Percentiles rank a stretch among this genome's conserved stretches.
Conservation (phyloP, 331 rosid species). For the Prunus yedoensis region DNA sequence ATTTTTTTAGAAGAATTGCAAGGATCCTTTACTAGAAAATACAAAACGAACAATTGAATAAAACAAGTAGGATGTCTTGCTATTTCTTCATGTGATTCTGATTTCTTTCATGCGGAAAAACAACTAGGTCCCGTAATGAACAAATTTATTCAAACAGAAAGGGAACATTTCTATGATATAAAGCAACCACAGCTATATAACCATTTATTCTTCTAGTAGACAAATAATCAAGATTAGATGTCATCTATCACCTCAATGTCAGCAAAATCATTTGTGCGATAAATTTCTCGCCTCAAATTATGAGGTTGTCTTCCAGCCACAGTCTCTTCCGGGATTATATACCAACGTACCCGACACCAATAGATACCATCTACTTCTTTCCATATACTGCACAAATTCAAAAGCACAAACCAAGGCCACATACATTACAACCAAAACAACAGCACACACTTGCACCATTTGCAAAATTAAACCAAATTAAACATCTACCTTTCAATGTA, state of each 20-base stretch:
- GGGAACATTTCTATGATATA: no score
- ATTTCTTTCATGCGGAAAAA: no score
- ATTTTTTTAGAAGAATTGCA: no score
- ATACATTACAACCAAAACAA: slow-evolving; percentile 2
- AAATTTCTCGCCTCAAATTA: slow-evolving; percentile 84
- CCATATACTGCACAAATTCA: slow-evolving; percentile 60
- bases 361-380: slow-evolving; percentile 70
- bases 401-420: not conserved
- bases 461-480: not conserved
- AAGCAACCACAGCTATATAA: not conserved
- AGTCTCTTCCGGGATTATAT: slow-evolving; percentile 87
- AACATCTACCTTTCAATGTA: slow-evolving; percentile 59
- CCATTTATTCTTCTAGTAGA: not conserved
- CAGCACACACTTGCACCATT: not conserved
- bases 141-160: no score
- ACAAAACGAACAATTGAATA: no score
- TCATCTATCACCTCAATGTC: slow-evolving; percentile 67
- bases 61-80: no score
- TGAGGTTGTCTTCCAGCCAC: slow-evolving; percentile 84
- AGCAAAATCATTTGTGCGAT: slow-evolving; percentile 73
- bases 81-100: no score
- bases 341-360: slow-evolving; percentile 79
- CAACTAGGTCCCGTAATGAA: no score
- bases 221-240: slow-evolving; percentile 22
- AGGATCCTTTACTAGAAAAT: no score